These are phyloP conservation scores for Colletotrichum siamense DNA, from an alignment of 2,329 filamentous ascomycete genomes.

Conservation along the genomic window DNA sequence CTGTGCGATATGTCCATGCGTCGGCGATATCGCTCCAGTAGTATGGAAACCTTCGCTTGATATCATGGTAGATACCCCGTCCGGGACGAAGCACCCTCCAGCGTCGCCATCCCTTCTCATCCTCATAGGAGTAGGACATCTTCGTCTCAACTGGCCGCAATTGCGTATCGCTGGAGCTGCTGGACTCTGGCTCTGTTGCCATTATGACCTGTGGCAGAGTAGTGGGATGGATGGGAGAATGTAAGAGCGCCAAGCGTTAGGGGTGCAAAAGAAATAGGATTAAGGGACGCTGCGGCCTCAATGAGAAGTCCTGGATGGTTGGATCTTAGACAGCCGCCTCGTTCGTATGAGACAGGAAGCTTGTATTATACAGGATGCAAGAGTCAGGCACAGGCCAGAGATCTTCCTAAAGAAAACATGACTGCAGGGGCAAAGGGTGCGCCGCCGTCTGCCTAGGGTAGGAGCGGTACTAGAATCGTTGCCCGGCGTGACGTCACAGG, in stretches of 20 bases:
- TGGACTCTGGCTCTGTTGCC: background rate
- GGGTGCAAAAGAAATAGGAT: background rate
- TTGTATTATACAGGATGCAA: background rate
- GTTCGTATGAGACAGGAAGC: background rate
- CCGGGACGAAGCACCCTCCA: conserved; percentile 47
- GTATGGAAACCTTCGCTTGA: conserved; percentile 56
- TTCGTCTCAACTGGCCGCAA: background rate
- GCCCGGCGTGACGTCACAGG: background rate
- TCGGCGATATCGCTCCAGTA: conserved; percentile 62
- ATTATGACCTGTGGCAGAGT: background rate
- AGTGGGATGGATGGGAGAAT: background rate
- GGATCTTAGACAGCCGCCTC: background rate
- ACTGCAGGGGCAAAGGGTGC: background rate
- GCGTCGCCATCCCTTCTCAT: conserved; percentile 41
- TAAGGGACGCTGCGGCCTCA: background rate
- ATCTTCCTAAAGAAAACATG: background rate
- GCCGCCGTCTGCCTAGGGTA: background rate
- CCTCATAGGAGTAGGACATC: conserved; percentile 36
- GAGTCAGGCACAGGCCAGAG: background rate
- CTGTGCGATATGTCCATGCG: conserved; percentile 58
- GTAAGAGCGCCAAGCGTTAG: background rate
- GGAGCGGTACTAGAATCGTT: background rate
- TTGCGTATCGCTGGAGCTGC: background rate
- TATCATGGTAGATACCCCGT: conserved; percentile 59
- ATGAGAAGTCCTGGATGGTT: background rate